Conservation (phyloP, 257 asterid genomes). For the Jacaranda mimosifolia region DNA sequence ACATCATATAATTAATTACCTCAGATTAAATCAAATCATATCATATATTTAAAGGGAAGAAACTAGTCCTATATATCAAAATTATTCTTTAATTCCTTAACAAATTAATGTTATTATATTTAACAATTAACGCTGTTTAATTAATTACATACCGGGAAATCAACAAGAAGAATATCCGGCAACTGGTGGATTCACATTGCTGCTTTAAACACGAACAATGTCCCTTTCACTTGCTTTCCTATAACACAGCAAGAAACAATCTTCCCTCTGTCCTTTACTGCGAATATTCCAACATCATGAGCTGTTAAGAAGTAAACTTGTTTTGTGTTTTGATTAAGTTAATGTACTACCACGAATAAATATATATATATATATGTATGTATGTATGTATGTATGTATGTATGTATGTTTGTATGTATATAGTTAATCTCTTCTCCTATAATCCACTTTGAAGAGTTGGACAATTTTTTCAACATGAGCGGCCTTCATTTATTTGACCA, state of each 20-base stretch:
- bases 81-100: neutral
- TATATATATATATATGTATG: too few species aligned
- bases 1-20: too few species aligned
- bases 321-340: neutral
- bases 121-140: neutral
- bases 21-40: too few species aligned
- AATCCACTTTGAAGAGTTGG: neutral
- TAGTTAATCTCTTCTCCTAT: neutral
- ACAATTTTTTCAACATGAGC: too few species aligned
- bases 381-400: too few species aligned
- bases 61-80: too few species aligned
- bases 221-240: neutral
- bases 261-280: neutral
- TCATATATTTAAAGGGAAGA: too few species aligned
- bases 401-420: too few species aligned
- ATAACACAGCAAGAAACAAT: neutral
- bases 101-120: neutral
- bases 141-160: neutral
- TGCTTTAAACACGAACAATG: conserved; percentile 3
- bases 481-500: too few species aligned
- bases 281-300: neutral
- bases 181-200: neutral
- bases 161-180: neutral
- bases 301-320: neutral
- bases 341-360: neutral